Base-by-base conservation (phyloP, 306 rosid species). In the Malus asiatica region DNA sequence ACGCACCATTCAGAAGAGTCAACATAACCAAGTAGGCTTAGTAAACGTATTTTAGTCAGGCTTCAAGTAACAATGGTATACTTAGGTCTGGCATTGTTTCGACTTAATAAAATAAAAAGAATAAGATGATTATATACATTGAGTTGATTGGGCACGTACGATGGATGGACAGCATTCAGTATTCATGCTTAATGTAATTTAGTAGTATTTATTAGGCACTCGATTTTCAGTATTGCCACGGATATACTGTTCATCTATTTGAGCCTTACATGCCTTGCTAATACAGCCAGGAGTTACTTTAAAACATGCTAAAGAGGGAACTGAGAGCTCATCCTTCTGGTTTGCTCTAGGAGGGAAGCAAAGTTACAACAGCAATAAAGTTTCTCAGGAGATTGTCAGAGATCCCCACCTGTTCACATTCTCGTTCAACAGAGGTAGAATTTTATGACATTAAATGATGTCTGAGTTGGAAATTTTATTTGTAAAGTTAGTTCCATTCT, bases 301-400 rank as follows among this genome's bases (percentile, higher is more conserved):
- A 73, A 96, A 96, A 87, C 93, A 88, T 84, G 91, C 98, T 15
- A 96, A 96, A 86, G 99, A 96, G 86, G 98, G 98, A 80, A 96
- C 98, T 78, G 99, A 96, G 88, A 96, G 90, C 89, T 92, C 99
- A 75, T 62, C 93, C 69, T 96, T 96, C 91, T 96, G 99, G 99
- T 89, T 71, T 86, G 86, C 97, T 33, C 89, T 92, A 73, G 99
- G 99, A 73, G 99, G 99, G 69, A 96, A 96, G 86, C 96, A 96
- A 87, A 86, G 82, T 78, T 86, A 87, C 86, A 88, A 81, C 76
- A 83, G 90, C 79, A 92, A 90, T 86, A 96, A 89, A 71, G 83
- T 70, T 77, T 53, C 88, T 52, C 83, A 77, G 63, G 99, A 96
- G 67, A 66, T 82, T 71, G 86, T 84, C 83, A 83, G 93, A 85